A percentile compares a stretch with the other conserved stretches of the same genome.
Conservation (phyloP, 148 eudicot species). For the Fagopyrum tataricum region DNA sequence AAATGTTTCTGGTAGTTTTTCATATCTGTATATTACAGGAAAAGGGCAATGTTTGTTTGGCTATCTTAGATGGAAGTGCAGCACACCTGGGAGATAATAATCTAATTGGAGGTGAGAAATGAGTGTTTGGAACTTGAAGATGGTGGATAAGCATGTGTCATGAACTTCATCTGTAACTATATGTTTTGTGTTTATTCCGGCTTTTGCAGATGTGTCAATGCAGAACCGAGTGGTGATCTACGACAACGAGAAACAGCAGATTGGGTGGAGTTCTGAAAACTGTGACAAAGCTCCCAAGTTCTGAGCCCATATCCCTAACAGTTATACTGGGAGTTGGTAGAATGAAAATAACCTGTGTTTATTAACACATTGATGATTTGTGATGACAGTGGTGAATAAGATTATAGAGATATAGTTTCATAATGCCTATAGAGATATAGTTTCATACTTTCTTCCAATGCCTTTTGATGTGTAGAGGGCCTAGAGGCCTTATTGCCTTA, state of each 20-base stretch:
- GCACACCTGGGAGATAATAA: conserved; percentile 57
- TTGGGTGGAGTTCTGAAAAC: conserved; percentile 76
- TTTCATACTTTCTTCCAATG: neutral
- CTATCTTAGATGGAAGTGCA: conserved; percentile 68
- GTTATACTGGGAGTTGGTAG: neutral
- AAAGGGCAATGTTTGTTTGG: conserved; percentile 78
- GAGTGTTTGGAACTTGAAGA: neutral
- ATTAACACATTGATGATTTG: neutral
- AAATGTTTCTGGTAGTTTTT: neutral
- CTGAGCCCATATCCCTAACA: conserved; percentile 22
- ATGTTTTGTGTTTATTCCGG: conserved; percentile 4
- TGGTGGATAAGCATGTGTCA: neutral
- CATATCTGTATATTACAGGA: conserved; percentile 28
- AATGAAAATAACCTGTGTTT: neutral
- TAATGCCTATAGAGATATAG: neutral
- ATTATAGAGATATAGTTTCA: neutral
- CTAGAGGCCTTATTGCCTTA: neutral
- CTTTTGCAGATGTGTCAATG: conserved; percentile 57
- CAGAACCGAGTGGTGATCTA: conserved; percentile 70
- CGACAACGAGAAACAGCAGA: conserved; percentile 58
- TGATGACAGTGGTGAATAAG: neutral
- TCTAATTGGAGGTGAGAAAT: conserved; percentile 66
- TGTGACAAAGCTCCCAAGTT: conserved; percentile 68
- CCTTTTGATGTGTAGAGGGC: conserved; percentile 5
- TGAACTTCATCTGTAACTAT: neutral